Base-by-base conservation (phyloP, 192 early-diverging fungal genomes). In the Chytriomyces sp. region DNA sequence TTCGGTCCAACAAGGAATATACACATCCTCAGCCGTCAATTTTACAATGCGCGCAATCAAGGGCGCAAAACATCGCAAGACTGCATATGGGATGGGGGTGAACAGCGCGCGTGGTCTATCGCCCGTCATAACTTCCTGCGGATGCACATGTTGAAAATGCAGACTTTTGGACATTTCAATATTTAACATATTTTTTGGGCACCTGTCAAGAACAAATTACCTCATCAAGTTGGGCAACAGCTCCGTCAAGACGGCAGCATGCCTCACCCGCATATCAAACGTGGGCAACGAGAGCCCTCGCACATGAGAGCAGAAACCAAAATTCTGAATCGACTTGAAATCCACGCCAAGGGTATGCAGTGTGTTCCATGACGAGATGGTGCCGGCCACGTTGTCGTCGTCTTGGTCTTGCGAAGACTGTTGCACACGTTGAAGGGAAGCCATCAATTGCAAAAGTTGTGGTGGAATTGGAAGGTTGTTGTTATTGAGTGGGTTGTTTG, bases 1-100 rank as follows among this genome's bases (percentile, higher is more conserved):
- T 3, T 73, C 70, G 5, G 77, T 70, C 81, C 81, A 86, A 56
- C 76, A 64, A 4, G 77, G 68, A 2, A 63, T 64, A 74, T 82
- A 74, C 4, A 82, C 73, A 52, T 83, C 84, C 57, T 86, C 81
- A 32, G 82, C 68, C 5, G 66, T 44, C 5, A 86, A 39, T 17
- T 57, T 53, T 17, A 55, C 41, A 22, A 82, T 34, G 26, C 64
- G 59, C 6, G 36, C 12, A 33, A 84, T 77, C 6, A 81, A 34
- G 19, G 77, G 70, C 55, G 70, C 49, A 31, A 83, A 38, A 49
- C 44, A 49, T 19, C 44, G 44, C 12, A 49, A 22, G 22, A 49
- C 44, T 19, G 44, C 12, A 0, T 19, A 19, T 12, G 44, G 44
- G 12, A 49, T 12, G 22, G 44, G 44, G 12, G 44, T 49, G 44